Base-by-base conservation (phyloP, 2,329 filamentous ascomycete genomes). In the Ophiostoma australiae region DNA sequence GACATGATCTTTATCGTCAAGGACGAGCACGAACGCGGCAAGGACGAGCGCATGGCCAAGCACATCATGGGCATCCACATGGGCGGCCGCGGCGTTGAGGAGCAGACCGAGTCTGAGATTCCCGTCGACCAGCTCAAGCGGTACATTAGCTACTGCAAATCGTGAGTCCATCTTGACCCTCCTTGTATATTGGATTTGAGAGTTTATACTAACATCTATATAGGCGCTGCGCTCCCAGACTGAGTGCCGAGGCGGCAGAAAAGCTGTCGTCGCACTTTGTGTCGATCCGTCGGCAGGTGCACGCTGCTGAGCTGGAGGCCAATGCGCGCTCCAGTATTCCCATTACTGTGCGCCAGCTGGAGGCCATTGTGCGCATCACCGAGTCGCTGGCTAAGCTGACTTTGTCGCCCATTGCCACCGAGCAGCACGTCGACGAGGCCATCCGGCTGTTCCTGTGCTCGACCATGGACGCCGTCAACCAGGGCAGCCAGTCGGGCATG, bases 1-100 rank as follows among this genome's bases (percentile, higher is more conserved):
- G 95, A 99, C 80, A 97, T 99, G 92, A 98, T 99, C 75, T 99
- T 98, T 83, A 97, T 99, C 75, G 94, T 99, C 73, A 92, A 92
- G 76, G 95, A 99, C 79, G 93, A 97, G 73, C 95, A 99, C 79
- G 92, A 94, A 73, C 87, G 92, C 65, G 90, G 88, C 71, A 92
- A 94, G 77, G 95, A 99, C 78, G 93, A 97, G 82, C 90, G 86
- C 4, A 98, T 99, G 77, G 95, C 95, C 15, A 94, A 90, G 78
- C 95, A 99, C 86, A 94, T 99, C 78, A 97, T 99, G 89, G 89
- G 91, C 66, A 94, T 99, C 74, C 94, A 98, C 77, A 98, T 97
- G 92, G 93, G 93, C 72, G 91, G 92, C 17, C 89, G 91, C 70
- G 91, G 92, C 58, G 82, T 91, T 0, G 93, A 97, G 76, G 93